Evolutionary conservation across 2,329 filamentous ascomycete genomes (phyloP).

Genomic region (Dactylellina haptotyla): DNA sequence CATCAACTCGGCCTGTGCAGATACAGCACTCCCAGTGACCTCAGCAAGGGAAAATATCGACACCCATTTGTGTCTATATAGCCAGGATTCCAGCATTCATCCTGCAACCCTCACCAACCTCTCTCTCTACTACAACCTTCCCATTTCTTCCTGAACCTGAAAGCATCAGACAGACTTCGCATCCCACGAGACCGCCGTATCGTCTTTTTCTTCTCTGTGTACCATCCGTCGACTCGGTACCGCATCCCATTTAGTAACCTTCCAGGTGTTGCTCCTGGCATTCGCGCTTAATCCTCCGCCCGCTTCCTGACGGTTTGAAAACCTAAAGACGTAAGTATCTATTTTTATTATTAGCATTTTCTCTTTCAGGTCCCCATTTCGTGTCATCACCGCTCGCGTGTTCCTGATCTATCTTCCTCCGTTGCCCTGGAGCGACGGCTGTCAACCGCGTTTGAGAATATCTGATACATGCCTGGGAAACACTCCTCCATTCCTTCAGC

Average conservation of each 20-base stretch:
- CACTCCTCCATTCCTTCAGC: neutral
- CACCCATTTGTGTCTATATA: no score
- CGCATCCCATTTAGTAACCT: neutral
- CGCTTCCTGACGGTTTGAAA: constrained; percentile 31
- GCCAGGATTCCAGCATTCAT: no score
- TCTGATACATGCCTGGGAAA: neutral
- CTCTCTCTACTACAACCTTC: neutral
- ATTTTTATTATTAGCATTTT: neutral
- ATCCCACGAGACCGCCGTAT: no score
- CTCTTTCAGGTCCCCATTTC: no score
- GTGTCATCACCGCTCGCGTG: no score
- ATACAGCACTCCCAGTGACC: neutral
- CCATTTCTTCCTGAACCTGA: no score
- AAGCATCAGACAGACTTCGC: no score
- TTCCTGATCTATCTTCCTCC: neutral
- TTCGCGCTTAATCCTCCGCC: constrained; percentile 12
- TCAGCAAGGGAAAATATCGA: no score
- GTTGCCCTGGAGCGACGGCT: neutral
- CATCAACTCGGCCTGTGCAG: constrained; percentile 9
- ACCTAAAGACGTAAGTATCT: constrained; percentile 35
- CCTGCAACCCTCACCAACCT: neutral
- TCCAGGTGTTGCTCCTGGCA: constrained; percentile 4
- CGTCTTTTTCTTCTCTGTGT: no score
- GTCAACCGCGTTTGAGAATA: neutral
- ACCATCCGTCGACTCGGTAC: no score